Evolutionary conservation across 257 asterid genomes (phyloP).

Genomic region (Nyctanthes arbortristis): DNA sequence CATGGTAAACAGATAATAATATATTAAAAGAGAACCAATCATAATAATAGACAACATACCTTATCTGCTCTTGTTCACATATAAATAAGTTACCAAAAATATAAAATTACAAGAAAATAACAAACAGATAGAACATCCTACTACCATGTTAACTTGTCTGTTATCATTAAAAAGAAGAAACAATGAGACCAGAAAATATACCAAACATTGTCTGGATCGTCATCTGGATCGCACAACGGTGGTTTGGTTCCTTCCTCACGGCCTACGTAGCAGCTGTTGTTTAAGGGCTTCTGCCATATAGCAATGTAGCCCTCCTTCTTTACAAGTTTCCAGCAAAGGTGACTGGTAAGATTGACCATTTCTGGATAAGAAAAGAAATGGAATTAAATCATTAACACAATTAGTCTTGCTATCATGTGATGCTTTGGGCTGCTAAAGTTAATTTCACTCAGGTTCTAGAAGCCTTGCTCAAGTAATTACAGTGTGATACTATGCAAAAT

Average conservation of each 20-base stretch:
- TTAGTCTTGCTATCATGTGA: conserved; percentile 10
- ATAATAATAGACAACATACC: too few species aligned
- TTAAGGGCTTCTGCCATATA: conserved; percentile 88
- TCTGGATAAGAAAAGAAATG: conserved; percentile 39
- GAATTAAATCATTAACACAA: conserved; percentile 20
- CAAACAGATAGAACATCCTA: neutral
- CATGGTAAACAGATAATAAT: neutral
- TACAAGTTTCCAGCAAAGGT: conserved; percentile 90
- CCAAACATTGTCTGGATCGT: conserved; percentile 92
- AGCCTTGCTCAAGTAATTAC: conserved; percentile 14
- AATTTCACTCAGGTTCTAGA: neutral
- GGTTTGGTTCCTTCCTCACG: conserved; percentile 73
- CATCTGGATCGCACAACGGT: conserved; percentile 76
- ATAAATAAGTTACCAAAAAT: neutral
- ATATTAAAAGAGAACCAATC: conserved; percentile 3
- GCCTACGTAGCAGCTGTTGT: conserved; percentile 81
- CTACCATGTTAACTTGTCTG: neutral
- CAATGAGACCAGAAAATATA: conserved; percentile 26
- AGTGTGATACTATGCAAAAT: conserved; percentile 6
- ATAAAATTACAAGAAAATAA: neutral
- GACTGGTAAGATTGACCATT: conserved; percentile 81
- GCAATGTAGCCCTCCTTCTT: conserved; percentile 96
- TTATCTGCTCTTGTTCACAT: neutral
- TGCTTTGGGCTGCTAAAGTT: neutral
- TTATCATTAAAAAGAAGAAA: conserved; percentile 8